Base-by-base conservation (phyloP, 306 rosid genomes). In the Rubus idaeus region DNA sequence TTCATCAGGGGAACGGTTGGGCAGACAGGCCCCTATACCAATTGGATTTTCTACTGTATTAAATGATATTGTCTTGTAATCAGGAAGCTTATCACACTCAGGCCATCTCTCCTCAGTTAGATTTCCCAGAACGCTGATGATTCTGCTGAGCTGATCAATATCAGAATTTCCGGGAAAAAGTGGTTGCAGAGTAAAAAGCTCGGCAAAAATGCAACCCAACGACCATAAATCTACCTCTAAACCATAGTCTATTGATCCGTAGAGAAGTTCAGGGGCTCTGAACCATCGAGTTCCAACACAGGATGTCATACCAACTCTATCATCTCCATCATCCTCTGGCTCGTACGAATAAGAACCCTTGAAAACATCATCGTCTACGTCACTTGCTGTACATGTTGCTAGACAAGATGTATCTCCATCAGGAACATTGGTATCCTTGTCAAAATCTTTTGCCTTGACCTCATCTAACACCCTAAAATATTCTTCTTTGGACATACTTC, bases 211-310 rank as follows among this genome's bases (percentile, higher is more conserved):
- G 87, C 99, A 92, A 11, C 99, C 99, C 77, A 95, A 60, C 8
- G 99, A 90, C 99, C 99, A 95, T 8, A 95, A 83, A 85, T 95
- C 99, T 62, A 92, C 83, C 89, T 87, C 97, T 39, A 88, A 55
- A 77, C 97, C 91, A n/a, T 95, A 95, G 75, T 83, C 83, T 2
- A 78, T 80, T 63, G 96, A 88, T 21, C 97, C 97, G 20, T 80
- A 92, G 47, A 95, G 97, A 67, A 95, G 82, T 82, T 95, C 99
- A 3, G 97, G 99, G 16, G 97, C 92, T 68, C 85, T 80, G 77
- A 79, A 95, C 97, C 96, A 90, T 44, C 96, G 87, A 62, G 97
- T 90, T 70, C 97, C 98, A 0, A 94, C 96, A 74, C 97, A 89
- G 21, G 98, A 85, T 55, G 98, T 92, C 76, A 94, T 62, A 47